phyloP scores from a whole-genome alignment of 768 basidiomycete genomes.

The Psilocybe azurescens region DNA sequence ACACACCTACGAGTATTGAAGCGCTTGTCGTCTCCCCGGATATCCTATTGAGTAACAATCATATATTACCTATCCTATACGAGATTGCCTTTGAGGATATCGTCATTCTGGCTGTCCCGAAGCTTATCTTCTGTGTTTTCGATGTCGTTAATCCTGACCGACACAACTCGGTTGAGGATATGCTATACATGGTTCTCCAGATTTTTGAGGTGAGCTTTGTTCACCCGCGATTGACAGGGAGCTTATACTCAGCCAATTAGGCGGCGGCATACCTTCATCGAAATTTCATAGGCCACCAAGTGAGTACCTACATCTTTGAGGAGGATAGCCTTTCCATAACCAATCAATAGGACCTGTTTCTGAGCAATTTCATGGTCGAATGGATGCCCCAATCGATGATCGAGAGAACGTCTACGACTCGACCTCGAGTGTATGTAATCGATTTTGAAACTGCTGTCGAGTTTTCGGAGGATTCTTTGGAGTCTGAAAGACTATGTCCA shows the following conservation, averaged over 20 bases:
- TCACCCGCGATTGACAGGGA: too few relatives aligned
- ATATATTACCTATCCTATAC: slow-evolving; percentile 4
- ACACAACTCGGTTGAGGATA: slow-evolving; percentile 10
- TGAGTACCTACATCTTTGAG: neutral
- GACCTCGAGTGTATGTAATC: slow-evolving; percentile 17
- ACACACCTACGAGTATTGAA: neutral
- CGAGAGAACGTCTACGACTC: neutral
- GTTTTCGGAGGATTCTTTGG: slow-evolving; percentile 3
- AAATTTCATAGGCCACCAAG: slow-evolving; percentile 10
- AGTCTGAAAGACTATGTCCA: neutral
- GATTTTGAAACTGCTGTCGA: slow-evolving; percentile 20
- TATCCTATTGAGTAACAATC: slow-evolving; percentile 5
- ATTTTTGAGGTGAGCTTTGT: slow-evolving; percentile 11
- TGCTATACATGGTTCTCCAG: slow-evolving; percentile 13
- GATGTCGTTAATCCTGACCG: neutral
- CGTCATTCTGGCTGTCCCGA: neutral
- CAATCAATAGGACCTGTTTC: slow-evolving; percentile 13
- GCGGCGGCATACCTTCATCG: slow-evolving; percentile 8
- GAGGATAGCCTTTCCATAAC: neutral
- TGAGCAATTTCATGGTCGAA: slow-evolving; percentile 13
- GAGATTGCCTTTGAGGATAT: slow-evolving; percentile 7
- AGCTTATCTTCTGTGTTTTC: neutral
- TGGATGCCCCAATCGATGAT: slow-evolving; percentile 10
- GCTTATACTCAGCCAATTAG: neutral
- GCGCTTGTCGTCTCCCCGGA: slow-evolving; percentile 2